phyloP scores from a whole-genome alignment of 768 basidiomycete genomes.

The Lanmaoa pseudosensibilis region DNA sequence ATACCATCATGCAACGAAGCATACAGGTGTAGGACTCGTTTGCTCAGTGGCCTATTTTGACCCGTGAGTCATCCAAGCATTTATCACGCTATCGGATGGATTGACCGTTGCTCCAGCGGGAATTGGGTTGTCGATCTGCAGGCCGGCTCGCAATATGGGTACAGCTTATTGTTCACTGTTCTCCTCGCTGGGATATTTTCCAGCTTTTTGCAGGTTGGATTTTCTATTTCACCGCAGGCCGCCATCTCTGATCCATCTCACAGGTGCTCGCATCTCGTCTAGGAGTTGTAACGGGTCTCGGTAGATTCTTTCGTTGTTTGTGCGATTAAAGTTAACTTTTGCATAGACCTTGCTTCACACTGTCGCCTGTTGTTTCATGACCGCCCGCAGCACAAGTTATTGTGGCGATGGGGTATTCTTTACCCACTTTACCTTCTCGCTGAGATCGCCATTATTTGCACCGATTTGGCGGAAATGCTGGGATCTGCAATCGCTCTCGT shows the following conservation, averaged over 20 bases:
- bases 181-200: constrained; percentile 81
- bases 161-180: constrained; percentile 82
- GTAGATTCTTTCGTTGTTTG: constrained; percentile 38
- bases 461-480: constrained; percentile 79
- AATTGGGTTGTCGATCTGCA: constrained; percentile 92
- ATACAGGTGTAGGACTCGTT: constrained; percentile 82
- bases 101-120: constrained; percentile 44
- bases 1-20: constrained; percentile 56
- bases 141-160: constrained; percentile 84
- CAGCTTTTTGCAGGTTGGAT: constrained; percentile 68
- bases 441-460: constrained; percentile 73
- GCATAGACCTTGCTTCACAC: constrained; percentile 58
- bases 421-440: constrained; percentile 66
- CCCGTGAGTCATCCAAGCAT: constrained; percentile 52
- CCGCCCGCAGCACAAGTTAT: constrained; percentile 54
- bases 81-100: not conserved
- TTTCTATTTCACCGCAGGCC: not conserved
- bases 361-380: constrained; percentile 65
- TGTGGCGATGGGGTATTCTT: constrained; percentile 58
- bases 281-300: constrained; percentile 80
- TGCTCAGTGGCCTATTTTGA: constrained; percentile 90
- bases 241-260: constrained; percentile 4
- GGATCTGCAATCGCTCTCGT: constrained; percentile 80
- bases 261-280: constrained; percentile 77
- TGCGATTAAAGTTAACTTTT: constrained; percentile 17